Conservation (phyloP, 352 stramenopile genomes). For the Phytophthora hybrid region DNA sequence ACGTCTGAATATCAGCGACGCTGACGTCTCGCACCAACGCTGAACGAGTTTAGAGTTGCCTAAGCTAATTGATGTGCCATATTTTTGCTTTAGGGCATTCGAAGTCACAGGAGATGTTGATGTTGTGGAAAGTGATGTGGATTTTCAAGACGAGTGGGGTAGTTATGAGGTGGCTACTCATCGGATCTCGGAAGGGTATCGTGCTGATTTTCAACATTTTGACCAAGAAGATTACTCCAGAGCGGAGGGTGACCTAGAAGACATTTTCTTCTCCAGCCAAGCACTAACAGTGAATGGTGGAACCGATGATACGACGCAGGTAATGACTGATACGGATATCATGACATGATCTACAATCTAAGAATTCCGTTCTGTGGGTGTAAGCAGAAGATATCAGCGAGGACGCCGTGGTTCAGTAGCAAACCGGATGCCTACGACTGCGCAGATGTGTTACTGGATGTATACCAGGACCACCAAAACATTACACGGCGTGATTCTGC, state of each 20-base stretch:
- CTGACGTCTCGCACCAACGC: neutral
- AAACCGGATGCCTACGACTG: constrained; percentile 42
- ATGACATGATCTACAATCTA: neutral
- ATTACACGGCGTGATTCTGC: neutral
- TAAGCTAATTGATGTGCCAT: neutral
- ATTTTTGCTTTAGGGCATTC: neutral
- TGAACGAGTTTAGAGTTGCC: too few relatives aligned
- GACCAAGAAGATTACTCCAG: neutral
- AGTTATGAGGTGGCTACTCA: neutral
- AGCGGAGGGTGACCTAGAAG: constrained; percentile 19
- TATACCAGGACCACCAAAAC: constrained; percentile 16
- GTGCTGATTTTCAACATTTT: neutral
- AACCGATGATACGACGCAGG: neutral
- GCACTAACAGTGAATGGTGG: neutral
- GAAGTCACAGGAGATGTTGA: neutral
- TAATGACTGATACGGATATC: neutral
- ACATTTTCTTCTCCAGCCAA: constrained; percentile 38
- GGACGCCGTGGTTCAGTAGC: constrained; percentile 43
- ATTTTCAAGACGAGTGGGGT: neutral
- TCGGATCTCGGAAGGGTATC: neutral
- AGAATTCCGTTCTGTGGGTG: too few relatives aligned
- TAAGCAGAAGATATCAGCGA: neutral
- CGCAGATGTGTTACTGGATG: constrained; percentile 24
- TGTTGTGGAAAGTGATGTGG: neutral
- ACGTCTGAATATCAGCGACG: neutral